Percentiles rank a stretch among this genome's conserved stretches.
Conservation (phyloP, 106 monocot species). For the Agapanthus africanus region DNA sequence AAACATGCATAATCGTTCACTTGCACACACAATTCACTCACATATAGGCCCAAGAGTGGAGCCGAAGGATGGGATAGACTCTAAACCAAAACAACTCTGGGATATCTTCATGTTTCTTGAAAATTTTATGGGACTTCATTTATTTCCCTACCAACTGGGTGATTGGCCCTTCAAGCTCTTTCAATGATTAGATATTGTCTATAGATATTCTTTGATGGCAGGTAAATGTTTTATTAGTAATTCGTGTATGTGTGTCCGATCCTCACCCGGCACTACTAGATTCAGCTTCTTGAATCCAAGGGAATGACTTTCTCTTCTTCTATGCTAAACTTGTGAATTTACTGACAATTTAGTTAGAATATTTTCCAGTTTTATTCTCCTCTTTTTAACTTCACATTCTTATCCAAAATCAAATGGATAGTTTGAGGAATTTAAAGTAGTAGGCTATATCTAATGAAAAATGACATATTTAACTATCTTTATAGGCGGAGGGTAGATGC, state of each 20-base stretch:
- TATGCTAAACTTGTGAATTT: no score
- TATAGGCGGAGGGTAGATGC: no score
- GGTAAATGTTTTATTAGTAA: background rate
- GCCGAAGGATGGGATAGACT: background rate
- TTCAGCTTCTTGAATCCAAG: no score
- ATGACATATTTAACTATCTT: no score
- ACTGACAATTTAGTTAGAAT: no score
- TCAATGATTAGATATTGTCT: background rate
- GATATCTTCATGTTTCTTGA: background rate
- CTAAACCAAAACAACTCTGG: background rate
- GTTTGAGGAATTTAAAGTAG: no score
- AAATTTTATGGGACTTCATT: background rate
- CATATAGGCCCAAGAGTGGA: background rate
- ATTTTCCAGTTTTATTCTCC: background rate
- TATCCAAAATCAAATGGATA: no score
- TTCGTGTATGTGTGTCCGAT: background rate
- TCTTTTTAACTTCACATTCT: background rate
- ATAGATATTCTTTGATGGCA: background rate
- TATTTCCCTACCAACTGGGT: background rate
- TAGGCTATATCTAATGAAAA: no score
- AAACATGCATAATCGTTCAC: background rate
- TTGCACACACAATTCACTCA: background rate
- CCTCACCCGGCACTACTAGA: no score
- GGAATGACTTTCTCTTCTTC: no score
- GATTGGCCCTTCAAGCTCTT: background rate